A percentile compares a stretch with the other conserved stretches of the same genome.
These are phyloP conservation scores for Fusarium sp. DNA, from an alignment of 2,329 filamentous ascomycete species.

Conservation along the genomic window DNA sequence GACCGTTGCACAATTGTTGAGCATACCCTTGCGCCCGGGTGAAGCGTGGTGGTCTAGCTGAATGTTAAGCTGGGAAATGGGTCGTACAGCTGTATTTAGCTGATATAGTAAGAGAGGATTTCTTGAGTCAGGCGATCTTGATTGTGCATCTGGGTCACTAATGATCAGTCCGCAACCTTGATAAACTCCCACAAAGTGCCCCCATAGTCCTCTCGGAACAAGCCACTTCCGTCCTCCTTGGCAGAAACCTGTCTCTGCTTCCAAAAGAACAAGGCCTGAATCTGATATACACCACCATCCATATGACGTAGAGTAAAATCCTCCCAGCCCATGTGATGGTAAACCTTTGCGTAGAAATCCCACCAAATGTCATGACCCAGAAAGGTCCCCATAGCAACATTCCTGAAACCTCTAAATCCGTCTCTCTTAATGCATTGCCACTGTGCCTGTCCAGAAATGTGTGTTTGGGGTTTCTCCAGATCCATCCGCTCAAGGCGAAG, in stretches of 20 bases:
- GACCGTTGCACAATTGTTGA: too few relatives aligned
- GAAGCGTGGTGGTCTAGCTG: background rate
- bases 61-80: background rate
- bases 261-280: background rate
- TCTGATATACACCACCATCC: background rate
- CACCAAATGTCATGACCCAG: background rate
- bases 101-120: accelerated
- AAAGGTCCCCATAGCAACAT: background rate
- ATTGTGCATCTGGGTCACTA: background rate
- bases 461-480: background rate
- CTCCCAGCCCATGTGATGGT: background rate
- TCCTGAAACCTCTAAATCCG: background rate
- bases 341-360: background rate
- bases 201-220: background rate
- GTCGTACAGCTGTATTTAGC: accelerated
- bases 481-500: background rate
- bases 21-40: too few relatives aligned
- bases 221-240: background rate
- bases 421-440: background rate
- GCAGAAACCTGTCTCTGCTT: background rate
- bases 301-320: background rate
- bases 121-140: background rate
- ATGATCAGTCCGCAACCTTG: background rate
- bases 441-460: background rate
- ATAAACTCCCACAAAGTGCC: background rate